A percentile compares a stretch with the other conserved stretches of the same genome.
Evolutionary conservation across 208 protist species (phyloP).

Genomic region (Leishmania arabica): DNA sequence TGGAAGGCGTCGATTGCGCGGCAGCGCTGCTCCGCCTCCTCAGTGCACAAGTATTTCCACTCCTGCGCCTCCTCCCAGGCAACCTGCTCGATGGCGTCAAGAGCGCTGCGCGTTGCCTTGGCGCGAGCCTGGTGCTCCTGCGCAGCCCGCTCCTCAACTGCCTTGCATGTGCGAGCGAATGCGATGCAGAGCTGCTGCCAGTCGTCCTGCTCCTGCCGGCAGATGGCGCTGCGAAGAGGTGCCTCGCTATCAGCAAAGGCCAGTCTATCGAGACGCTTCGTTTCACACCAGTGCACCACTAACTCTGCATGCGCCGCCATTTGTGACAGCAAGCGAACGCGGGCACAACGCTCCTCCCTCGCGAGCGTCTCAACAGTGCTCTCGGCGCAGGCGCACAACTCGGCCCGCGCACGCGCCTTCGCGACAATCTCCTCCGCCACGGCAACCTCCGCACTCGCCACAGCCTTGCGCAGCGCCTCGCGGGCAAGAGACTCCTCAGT

Average conservation of each 20-base stretch:
- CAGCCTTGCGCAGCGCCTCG: conserved; percentile 8
- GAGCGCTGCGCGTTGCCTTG: not conserved
- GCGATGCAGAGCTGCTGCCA: conserved; percentile 15
- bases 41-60: conserved; percentile 6
- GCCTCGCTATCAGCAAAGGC: conserved; percentile 36
- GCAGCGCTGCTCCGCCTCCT: conserved; percentile 3
- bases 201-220: conserved; percentile 37
- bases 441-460: conserved; percentile 28
- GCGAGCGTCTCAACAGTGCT: conserved; percentile 25
- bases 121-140: conserved; percentile 10
- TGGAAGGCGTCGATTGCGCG: conserved; percentile 8
- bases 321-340: conserved; percentile 43
- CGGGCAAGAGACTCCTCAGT: conserved; percentile 43
- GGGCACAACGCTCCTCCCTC: conserved; percentile 49
- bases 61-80: conserved; percentile 13
- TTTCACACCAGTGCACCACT: conserved; percentile 40
- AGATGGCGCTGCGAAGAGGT: conserved; percentile 29
- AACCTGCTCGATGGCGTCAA: not conserved
- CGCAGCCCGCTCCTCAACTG: conserved; percentile 7
- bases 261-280: conserved; percentile 23
- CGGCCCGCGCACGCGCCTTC: conserved; percentile 28
- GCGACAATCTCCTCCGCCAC: conserved; percentile 35
- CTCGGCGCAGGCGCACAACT: conserved; percentile 24
- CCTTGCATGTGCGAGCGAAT: not conserved
- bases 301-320: conserved; percentile 53